Percentiles rank a stretch among this genome's conserved stretches.
These are phyloP conservation scores for Leishmania major DNA, from an alignment of 208 protist genomes.

Conservation along the genomic window DNA sequence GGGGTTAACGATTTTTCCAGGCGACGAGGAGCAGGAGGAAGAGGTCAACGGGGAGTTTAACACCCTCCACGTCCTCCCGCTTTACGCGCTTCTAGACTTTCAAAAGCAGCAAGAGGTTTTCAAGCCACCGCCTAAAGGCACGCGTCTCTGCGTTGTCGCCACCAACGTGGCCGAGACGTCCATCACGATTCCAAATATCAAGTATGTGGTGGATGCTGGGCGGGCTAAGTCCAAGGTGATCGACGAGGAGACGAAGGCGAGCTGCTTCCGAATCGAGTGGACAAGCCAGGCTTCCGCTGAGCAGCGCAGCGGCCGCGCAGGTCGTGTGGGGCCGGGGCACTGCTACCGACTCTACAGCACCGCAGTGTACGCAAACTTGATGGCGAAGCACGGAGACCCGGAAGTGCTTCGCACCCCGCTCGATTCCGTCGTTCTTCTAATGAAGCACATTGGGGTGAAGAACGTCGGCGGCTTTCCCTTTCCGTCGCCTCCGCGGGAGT, in stretches of 20 bases:
- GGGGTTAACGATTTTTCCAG: slow-evolving; percentile 8
- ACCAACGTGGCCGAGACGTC: slow-evolving; percentile 99
- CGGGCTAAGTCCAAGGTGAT: slow-evolving; percentile 97
- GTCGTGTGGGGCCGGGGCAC: slow-evolving; percentile 95
- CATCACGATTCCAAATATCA: slow-evolving; percentile 99
- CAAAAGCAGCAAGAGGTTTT: slow-evolving; percentile 95
- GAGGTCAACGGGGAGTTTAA: slow-evolving; percentile 88
- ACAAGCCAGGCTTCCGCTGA: slow-evolving; percentile 97
- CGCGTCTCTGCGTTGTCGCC: slow-evolving; percentile 97
- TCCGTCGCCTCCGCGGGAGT: slow-evolving; percentile 71
- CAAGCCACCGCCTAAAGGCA: slow-evolving; percentile 80
- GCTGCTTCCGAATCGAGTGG: slow-evolving; percentile 96
- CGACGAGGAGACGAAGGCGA: slow-evolving; percentile 96
- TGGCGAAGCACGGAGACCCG: slow-evolving; percentile 94
- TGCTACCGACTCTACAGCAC: slow-evolving; percentile 98
- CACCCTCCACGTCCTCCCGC: slow-evolving; percentile 96
- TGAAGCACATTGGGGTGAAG: slow-evolving; percentile 92
- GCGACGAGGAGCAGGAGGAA: slow-evolving; percentile 40
- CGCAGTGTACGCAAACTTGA: slow-evolving; percentile 96
- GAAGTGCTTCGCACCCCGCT: slow-evolving; percentile 94
- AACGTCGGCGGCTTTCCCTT: slow-evolving; percentile 90
- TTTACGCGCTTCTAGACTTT: slow-evolving; percentile 97
- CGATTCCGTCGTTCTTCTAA: slow-evolving; percentile 91
- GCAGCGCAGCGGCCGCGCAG: slow-evolving; percentile 97
- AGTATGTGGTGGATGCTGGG: slow-evolving; percentile 98